Evolutionary conservation across 768 basidiomycete species (phyloP).

Genomic region (Pleurotus salmoneostramineus): DNA sequence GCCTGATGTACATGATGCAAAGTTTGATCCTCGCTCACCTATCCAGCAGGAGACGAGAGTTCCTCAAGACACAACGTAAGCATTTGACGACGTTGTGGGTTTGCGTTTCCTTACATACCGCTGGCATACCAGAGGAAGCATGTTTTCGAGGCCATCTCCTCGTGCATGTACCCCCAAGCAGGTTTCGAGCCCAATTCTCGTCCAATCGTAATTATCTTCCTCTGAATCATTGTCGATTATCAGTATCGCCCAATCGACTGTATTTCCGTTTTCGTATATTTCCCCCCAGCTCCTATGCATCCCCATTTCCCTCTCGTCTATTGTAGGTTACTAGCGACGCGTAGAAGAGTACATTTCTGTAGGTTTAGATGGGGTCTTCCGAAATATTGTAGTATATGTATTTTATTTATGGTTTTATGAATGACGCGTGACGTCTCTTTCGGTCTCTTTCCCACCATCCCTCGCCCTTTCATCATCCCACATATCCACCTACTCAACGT

Average conservation of each 20-base stretch:
- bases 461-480: no score
- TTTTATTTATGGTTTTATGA: no score
- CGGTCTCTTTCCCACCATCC: neutral
- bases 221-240: neutral
- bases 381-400: neutral
- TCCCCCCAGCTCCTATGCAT: no score
- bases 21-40: conserved; percentile 7
- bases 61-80: conserved; percentile 3
- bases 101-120: neutral
- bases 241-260: neutral
- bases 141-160: conserved; percentile 6
- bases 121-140: neutral
- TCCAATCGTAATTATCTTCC: conserved; percentile 4
- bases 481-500: no score
- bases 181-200: neutral
- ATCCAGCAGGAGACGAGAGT: neutral
- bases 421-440: neutral
- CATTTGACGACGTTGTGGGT: neutral
- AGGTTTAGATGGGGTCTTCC: neutral
- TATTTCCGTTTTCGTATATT: no score
- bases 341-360: neutral
- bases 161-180: neutral
- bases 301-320: no score
- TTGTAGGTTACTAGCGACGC: neutral
- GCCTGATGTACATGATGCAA: neutral